Evolutionary conservation across 2,329 filamentous ascomycete species (phyloP), one percentile per base, ranked within the genome.

Genomic region (Lecanicillium sp.): DNA sequence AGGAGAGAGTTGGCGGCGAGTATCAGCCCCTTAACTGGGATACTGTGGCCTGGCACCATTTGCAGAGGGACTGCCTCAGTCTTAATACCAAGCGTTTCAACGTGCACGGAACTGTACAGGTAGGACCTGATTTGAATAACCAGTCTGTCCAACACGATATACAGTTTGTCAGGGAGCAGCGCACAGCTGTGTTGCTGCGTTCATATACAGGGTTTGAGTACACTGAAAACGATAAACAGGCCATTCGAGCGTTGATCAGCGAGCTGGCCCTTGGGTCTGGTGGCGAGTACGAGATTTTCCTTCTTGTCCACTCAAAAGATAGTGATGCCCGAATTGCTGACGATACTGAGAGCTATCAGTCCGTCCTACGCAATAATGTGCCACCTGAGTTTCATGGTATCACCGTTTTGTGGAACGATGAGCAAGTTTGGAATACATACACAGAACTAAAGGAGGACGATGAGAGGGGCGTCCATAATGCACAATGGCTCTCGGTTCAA

Each of bases 271-370:
- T 94, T 41, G 78, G 80, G 44, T 83, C 83, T 13, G 85, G 86
- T 15, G 85, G 84, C 27, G 79, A 89, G 59, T 94, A 88, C 52
- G 77, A 88, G 49, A 79, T 92, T 2, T 85, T 85, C 52, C 65
- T 94, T 20, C 70, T 94, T 18, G 75, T 94, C 12, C 85, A 94
- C 45, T 80, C 88, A 59, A 86, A 84, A 56, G 76, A 83, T 40
- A 61, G 68, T 33, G 61, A 64, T 4, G 60, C 68, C 12, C 64
- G 71, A 15, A 77, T 84, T 33, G 81, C 74, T 59, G 68, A 72
- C n/a, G 68, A 76, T 47, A 58, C 70, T 9, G 62, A 67, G 19
- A 66, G 71, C 2, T 83, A 87, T 51, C 64, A 77, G 27, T 61
- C 68, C 16, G 68, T 80, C 3, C 64, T 88, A 4, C 59, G 70